These are phyloP conservation scores for Bipolaris oryzae DNA, from an alignment of 2,329 filamentous ascomycete species.

Conservation along the genomic window DNA sequence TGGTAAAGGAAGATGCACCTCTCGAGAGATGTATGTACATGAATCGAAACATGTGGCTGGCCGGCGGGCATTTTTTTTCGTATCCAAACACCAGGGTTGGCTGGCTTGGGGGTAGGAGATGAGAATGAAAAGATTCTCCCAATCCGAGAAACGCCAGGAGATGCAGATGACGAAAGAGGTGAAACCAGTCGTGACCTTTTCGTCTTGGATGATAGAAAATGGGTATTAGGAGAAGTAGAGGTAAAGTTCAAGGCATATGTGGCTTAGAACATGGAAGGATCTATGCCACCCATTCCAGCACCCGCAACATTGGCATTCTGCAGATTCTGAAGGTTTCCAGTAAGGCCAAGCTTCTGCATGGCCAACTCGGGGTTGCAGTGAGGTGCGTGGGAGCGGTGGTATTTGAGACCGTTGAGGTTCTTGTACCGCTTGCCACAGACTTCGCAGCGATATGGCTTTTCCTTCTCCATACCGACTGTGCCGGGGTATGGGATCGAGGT, in stretches of 20 bases:
- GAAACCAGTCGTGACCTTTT: conserved; percentile 31
- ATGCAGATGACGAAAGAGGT: conserved; percentile 30
- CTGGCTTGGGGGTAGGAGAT: conserved; percentile 24
- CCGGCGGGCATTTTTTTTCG: conserved; percentile 16
- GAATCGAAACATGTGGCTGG: conserved; percentile 28
- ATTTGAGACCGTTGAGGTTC: conserved; percentile 98
- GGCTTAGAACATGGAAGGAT: conserved; percentile 56
- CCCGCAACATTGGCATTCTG: conserved; percentile 57
- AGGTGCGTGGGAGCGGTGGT: conserved; percentile 75
- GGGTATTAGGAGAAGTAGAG: conserved; percentile 33
- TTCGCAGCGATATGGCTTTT: conserved; percentile 98
- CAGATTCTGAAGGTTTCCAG: conserved; percentile 49
- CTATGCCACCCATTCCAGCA: conserved; percentile 62
- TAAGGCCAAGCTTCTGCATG: conserved; percentile 52
- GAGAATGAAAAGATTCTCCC: conserved; percentile 7
- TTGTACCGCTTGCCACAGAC: conserved; percentile 98
- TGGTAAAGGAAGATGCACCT: conserved; percentile 33
- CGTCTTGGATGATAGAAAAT: conserved; percentile 13
- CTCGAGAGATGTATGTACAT: conserved; percentile 38
- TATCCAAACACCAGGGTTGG: conserved; percentile 30
- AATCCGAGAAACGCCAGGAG: conserved; percentile 31
- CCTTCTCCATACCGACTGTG: conserved; percentile 99
- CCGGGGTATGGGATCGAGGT: conserved; percentile 94
- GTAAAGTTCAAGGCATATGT: conserved; percentile 10
- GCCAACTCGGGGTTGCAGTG: conserved; percentile 86